A percentile compares a stretch with the other conserved stretches of the same genome.
Evolutionary conservation across 768 basidiomycete species (phyloP).

Genomic region (Tylopilus sp.): DNA sequence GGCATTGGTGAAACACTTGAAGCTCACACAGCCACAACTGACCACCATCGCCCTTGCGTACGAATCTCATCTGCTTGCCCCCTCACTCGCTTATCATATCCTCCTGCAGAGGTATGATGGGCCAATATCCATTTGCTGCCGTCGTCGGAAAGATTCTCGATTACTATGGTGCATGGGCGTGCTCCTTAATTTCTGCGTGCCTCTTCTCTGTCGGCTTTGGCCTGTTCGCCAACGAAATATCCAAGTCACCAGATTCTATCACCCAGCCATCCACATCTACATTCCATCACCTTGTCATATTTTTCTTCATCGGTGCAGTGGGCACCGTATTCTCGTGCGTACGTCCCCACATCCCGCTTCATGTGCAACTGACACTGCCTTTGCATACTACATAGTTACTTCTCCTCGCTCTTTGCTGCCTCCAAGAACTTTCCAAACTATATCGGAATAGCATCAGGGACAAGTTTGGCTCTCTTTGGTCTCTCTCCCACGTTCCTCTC

Average conservation of each 20-base stretch:
- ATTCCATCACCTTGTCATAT: slow-evolving; percentile 51
- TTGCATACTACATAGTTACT: slow-evolving; percentile 46
- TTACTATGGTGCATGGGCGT: slow-evolving; percentile 59
- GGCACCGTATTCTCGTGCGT: slow-evolving; percentile 73
- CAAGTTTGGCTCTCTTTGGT: slow-evolving; percentile 73
- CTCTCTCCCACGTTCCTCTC: slow-evolving; percentile 77
- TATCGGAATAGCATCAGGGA: slow-evolving; percentile 63
- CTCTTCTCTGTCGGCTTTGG: slow-evolving; percentile 61
- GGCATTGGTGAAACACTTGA: slow-evolving; percentile 51
- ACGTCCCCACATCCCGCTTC: neutral
- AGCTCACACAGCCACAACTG: slow-evolving; percentile 71
- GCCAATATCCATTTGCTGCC: slow-evolving; percentile 75
- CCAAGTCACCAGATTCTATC: slow-evolving; percentile 39
- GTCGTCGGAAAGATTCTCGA: slow-evolving; percentile 70
- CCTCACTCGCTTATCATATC: slow-evolving; percentile 1
- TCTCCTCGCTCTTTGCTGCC: slow-evolving; percentile 73
- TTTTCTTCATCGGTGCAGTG: slow-evolving; percentile 62
- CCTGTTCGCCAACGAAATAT: slow-evolving; percentile 58
- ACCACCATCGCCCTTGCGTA: slow-evolving; percentile 78
- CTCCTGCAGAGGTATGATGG: slow-evolving; percentile 64
- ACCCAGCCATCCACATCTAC: slow-evolving; percentile 38
- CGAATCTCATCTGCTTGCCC: slow-evolving; percentile 36
- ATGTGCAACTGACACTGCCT: neutral
- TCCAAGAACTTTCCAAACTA: slow-evolving; percentile 65
- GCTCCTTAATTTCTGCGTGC: slow-evolving; percentile 59